Percentiles rank a stretch among this genome's conserved stretches.
These are phyloP conservation scores for Colletotrichum camelliae DNA, from an alignment of 2,329 filamentous ascomycete genomes.

Conservation along the genomic window DNA sequence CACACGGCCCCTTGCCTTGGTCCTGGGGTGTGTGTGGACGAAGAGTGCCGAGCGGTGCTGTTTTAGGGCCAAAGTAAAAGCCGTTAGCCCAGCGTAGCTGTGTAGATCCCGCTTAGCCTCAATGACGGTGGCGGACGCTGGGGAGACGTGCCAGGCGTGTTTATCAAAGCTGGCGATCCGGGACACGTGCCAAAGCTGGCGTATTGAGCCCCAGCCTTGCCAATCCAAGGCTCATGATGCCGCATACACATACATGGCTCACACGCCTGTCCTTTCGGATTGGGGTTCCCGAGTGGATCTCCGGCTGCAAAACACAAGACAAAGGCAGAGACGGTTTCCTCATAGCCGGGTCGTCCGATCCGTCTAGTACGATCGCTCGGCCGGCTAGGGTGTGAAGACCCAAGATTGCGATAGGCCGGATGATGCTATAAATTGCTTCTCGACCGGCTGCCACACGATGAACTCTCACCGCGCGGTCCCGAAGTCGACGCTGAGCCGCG, in stretches of 20 bases:
- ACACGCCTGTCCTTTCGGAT: neutral
- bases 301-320: neutral
- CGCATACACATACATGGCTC: neutral
- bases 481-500: neutral
- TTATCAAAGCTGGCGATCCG: slow-evolving; percentile 8
- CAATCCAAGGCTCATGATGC: neutral
- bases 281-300: neutral
- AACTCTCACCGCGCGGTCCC: slow-evolving; percentile 3
- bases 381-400: neutral
- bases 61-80: slow-evolving; percentile 12
- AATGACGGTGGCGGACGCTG: neutral
- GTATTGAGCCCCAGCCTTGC: neutral
- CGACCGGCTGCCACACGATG: slow-evolving; percentile 2
- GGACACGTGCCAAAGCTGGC: slow-evolving; percentile 1
- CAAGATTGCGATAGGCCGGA: slow-evolving; percentile 1
- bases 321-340: neutral
- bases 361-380: slow-evolving; percentile 6
- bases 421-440: slow-evolving; percentile 11
- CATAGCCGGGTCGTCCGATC: neutral
- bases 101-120: slow-evolving; percentile 14
- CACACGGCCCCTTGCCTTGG: slow-evolving; percentile 13
- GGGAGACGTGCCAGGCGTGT: neutral
- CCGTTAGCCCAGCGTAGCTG: slow-evolving; percentile 17
- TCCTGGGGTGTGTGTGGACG: neutral
- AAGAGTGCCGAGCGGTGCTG: slow-evolving; percentile 19